phyloP scores from a whole-genome alignment of 2,329 filamentous ascomycete genomes.

The Cryphonectria naterciae region DNA sequence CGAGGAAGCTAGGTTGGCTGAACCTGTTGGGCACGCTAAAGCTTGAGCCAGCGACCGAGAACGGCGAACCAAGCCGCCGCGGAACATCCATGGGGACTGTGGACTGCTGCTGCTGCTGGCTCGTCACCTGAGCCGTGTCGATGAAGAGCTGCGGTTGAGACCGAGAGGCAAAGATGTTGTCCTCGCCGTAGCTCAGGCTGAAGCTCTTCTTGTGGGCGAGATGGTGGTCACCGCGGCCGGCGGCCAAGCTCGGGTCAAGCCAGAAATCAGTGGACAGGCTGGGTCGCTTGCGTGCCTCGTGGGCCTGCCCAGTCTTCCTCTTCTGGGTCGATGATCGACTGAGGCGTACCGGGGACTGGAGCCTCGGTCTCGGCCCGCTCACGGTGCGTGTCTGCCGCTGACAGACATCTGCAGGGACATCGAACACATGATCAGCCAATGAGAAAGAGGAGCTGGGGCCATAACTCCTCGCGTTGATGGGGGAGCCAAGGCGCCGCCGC shows the following conservation, averaged over 20 bases:
- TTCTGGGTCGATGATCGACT: constrained; percentile 60
- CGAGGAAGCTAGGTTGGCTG: constrained; percentile 51
- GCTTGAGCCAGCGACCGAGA: constrained; percentile 53
- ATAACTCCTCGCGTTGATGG: constrained; percentile 62
- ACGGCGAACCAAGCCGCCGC: constrained; percentile 63
- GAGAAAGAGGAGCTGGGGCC: constrained; percentile 63
- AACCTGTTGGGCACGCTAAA: constrained; percentile 65
- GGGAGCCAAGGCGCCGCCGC: constrained; percentile 53
- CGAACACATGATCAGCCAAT: constrained; percentile 47
- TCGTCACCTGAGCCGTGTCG: constrained; percentile 23
- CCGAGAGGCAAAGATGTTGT: constrained; percentile 21
- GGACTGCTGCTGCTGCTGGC: constrained; percentile 33
- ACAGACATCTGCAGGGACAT: constrained; percentile 39
- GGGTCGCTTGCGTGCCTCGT: constrained; percentile 59
- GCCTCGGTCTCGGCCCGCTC: constrained; percentile 49
- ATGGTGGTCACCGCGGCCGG: constrained; percentile 29
- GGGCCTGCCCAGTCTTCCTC: constrained; percentile 53
- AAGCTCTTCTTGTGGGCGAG: constrained; percentile 37
- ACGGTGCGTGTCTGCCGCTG: constrained; percentile 53
- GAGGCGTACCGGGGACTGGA: constrained; percentile 59
- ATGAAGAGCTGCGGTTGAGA: constrained; percentile 21
- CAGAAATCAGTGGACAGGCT: constrained; percentile 60
- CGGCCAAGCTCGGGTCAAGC: constrained; percentile 46
- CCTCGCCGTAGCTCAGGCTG: constrained; percentile 32
- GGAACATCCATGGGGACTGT: constrained; percentile 42